Evolutionary conservation across 2,329 filamentous ascomycete species (phyloP).

Genomic region (Colletotrichum godetiae): DNA sequence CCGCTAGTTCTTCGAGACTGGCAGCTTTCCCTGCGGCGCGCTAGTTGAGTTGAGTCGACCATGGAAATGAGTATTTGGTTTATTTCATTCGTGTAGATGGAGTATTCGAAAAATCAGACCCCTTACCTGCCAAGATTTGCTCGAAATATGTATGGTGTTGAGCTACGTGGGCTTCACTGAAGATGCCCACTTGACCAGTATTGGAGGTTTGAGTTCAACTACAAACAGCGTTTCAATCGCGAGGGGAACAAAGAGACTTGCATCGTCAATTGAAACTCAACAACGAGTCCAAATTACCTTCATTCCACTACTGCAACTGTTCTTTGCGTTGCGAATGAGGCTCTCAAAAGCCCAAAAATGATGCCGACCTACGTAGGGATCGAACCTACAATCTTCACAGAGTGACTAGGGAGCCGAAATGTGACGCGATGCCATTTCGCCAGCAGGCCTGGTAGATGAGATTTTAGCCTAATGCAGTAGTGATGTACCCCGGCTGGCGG

Average conservation of each 20-base stretch:
- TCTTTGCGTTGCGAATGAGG: no score
- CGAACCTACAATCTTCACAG: conserved; percentile 36
- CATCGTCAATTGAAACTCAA: background rate
- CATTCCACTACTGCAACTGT: no score
- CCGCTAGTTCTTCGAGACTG: background rate
- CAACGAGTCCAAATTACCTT: background rate
- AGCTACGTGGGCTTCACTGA: background rate
- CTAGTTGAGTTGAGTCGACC: no score
- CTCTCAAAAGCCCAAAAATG: no score
- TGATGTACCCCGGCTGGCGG: rapidly evolving
- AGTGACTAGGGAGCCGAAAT: conserved; percentile 29
- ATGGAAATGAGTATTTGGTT: no score
- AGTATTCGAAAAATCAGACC: no score
- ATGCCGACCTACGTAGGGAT: conserved; percentile 31
- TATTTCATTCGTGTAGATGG: no score
- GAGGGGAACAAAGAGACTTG: background rate
- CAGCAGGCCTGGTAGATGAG: conserved; percentile 14
- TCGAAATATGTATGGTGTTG: no score
- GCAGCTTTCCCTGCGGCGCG: no score
- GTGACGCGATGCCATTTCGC: conserved; percentile 36
- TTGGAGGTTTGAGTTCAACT: background rate
- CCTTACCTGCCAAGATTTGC: no score
- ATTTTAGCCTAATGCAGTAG: rapidly evolving
- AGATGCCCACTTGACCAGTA: background rate
- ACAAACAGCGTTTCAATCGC: background rate